Evolutionary conservation across 495 filamentous ascomycete species (phyloP), one percentile per base, ranked within the genome.

Genomic region (Margaritispora aquatica): DNA sequence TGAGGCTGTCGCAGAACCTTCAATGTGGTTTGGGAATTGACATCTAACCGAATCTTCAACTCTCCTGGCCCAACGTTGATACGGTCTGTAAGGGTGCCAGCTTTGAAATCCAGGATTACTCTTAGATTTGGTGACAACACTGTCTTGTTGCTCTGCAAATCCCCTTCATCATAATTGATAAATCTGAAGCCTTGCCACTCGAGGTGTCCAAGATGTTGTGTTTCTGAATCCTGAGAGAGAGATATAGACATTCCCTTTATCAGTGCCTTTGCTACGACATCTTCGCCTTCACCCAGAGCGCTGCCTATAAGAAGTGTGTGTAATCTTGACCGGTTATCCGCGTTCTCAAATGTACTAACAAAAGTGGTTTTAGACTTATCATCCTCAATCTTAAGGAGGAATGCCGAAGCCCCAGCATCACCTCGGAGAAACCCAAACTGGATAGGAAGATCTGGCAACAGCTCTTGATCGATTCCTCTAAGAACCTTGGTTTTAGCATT

Each of bases 41-140:
- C 75, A 58, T 86, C 81, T 22, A 90, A 73, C 27, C 69, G 71
- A 24, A 92, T 65, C 67, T 80, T 84, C 57, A 92, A 66, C 65
- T 90, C 86, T 10, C 88, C 88, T 57, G 85, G 85, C n/a, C 79
- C 84, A n/a, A 88, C 73, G 61, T 89, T 88, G 59, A 92, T 75
- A 20, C 88, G 80, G 70, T 92, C 88, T 7, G 86, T 89, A 9
- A 89, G 75, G 46, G 80, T 87, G 10, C 87, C 88, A 64, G 77
- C 80, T 61, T 86, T 82, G 50, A 75, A 85, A 34, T 88, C 83
- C 27, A 85, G 70, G 31, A 87, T 78, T 21, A 92, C 76, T 26
- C 90, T 79, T 62, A 95, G 71, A 64, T 78, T 77, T 60, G 90
- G 86, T 2, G 88, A 88, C 26, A 86, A 75, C 36, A 90, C 80